Percentiles rank a stretch among this genome's conserved stretches.
These are phyloP conservation scores for Dothistroma septosporum DNA, from an alignment of 2,329 filamentous ascomycete species.

Conservation along the genomic window DNA sequence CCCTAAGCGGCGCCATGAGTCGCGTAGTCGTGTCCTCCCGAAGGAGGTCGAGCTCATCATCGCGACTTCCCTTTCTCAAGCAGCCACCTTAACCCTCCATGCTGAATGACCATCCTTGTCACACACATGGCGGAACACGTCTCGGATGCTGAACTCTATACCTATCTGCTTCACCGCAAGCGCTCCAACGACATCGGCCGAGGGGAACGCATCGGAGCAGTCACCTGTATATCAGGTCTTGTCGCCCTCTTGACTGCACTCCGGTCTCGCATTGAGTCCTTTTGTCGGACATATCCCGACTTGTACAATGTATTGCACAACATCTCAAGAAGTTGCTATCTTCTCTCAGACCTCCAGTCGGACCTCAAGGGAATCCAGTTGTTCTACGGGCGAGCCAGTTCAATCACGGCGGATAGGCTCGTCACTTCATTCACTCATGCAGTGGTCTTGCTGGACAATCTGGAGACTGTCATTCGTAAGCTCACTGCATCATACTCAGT, in stretches of 20 bases:
- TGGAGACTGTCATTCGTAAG: not conserved
- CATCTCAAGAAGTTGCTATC: not conserved
- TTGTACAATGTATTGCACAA: slow-evolving; percentile 1
- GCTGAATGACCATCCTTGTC: not conserved
- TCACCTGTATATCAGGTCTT: not conserved
- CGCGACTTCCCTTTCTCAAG: not conserved
- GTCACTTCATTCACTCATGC: not conserved
- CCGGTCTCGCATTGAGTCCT: not conserved
- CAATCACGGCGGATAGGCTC: not conserved
- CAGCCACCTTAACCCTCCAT: not conserved
- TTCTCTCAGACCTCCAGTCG: not conserved
- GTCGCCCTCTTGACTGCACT: not conserved
- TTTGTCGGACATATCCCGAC: not conserved
- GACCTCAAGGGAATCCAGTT: not conserved
- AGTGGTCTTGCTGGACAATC: not conserved
- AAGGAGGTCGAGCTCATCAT: not conserved
- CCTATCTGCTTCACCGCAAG: not conserved
- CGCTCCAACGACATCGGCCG: not conserved
- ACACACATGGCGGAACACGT: not conserved
- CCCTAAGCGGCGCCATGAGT: not conserved
- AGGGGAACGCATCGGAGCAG: not conserved
- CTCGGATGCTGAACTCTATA: not conserved
- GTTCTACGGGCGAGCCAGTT: not conserved
- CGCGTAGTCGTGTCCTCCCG: not conserved
- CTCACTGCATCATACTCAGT: not conserved